Base-by-base conservation (phyloP, 139 green algal species). In the Chlorella sp. region DNA sequence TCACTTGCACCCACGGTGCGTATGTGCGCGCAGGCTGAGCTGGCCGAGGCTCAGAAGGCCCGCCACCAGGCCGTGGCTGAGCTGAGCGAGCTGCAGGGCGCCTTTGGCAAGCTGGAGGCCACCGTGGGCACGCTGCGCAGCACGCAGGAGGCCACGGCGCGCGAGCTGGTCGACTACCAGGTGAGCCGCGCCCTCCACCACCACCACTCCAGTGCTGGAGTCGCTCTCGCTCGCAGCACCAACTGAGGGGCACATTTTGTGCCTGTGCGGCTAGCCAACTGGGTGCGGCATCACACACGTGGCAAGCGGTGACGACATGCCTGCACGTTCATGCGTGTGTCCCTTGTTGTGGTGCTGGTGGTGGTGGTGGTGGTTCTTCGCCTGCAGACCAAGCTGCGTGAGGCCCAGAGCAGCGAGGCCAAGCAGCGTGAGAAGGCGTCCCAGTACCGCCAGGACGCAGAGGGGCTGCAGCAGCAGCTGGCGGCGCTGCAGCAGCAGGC, bases 151-250 rank as follows among this genome's bases (percentile, higher is more conserved):
- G 67, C 23, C 5, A 62, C 49, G 3, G 67, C 67, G 1, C 42
- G 67, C 1, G 67, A 72, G 30, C 67, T 72, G 27, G 31, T 72
- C 20, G 67, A 72, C 42, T 27, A 72, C 26, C 67, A 70, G 64
- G 64, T 70, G 62, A 29, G 62, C 14, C 59, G n/a, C 59, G 26
- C 24, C n/a, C n/a, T n/a, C n/a, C n/a, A n/a, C n/a, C n/a, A n/a
- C n/a, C n/a, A n/a, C n/a, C n/a, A n/a, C n/a, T n/a, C n/a, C n/a
- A n/a, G n/a, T n/a, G n/a, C n/a, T n/a, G n/a, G n/a, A n/a, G n/a
- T n/a, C n/a, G n/a, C n/a, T n/a, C n/a, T n/a, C n/a, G n/a, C n/a
- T n/a, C n/a, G n/a, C n/a, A n/a, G n/a, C n/a, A n/a, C n/a, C n/a
- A n/a, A n/a, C n/a, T n/a, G n/a, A n/a, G n/a, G n/a, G n/a, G n/a